These are phyloP conservation scores for Aspergillus floridensis DNA, from an alignment of 2,329 filamentous ascomycete species.

Conservation along the genomic window DNA sequence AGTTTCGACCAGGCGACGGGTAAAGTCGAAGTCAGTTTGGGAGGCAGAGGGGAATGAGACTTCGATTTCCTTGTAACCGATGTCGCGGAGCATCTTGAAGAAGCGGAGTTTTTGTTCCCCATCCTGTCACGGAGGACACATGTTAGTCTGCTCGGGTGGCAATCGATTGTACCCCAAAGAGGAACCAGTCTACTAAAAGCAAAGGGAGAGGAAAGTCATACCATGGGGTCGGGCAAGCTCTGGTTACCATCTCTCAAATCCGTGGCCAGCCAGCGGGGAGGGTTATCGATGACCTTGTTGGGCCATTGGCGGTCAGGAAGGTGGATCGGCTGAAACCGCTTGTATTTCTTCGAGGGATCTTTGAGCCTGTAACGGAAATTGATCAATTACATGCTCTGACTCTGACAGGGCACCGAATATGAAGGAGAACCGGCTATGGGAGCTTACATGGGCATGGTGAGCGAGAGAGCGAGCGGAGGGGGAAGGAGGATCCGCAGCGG, in stretches of 20 bases:
- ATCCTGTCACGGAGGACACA: constrained; percentile 54
- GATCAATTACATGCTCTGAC: not conserved
- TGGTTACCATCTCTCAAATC: constrained; percentile 93
- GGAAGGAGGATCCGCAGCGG: constrained; percentile 13
- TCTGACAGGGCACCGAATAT: not conserved
- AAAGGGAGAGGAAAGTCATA: constrained; percentile 41
- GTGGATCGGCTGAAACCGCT: constrained; percentile 46
- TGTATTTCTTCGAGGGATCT: constrained; percentile 50
- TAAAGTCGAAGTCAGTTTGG: constrained; percentile 95
- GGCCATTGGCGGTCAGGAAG: constrained; percentile 69
- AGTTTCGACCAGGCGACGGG: constrained; percentile 78
- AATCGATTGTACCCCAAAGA: not conserved
- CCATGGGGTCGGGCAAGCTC: constrained; percentile 89
- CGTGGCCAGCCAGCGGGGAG: constrained; percentile 86
- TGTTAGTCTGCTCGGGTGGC: not conserved
- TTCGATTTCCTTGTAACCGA: constrained; percentile 98
- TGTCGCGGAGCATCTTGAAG: constrained; percentile 88
- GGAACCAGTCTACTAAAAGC: not conserved
- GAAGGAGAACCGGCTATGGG: constrained; percentile 1
- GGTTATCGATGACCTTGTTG: constrained; percentile 73
- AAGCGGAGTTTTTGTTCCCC: constrained; percentile 93
- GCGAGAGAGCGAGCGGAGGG: constrained; percentile 10
- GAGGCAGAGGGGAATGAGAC: constrained; percentile 93
- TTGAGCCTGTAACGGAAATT: constrained; percentile 40
- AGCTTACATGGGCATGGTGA: constrained; percentile 40